Evolutionary conservation across 495 filamentous ascomycete species (phyloP), one percentile per base, ranked within the genome.

Genomic region (Patellaria atrata): DNA sequence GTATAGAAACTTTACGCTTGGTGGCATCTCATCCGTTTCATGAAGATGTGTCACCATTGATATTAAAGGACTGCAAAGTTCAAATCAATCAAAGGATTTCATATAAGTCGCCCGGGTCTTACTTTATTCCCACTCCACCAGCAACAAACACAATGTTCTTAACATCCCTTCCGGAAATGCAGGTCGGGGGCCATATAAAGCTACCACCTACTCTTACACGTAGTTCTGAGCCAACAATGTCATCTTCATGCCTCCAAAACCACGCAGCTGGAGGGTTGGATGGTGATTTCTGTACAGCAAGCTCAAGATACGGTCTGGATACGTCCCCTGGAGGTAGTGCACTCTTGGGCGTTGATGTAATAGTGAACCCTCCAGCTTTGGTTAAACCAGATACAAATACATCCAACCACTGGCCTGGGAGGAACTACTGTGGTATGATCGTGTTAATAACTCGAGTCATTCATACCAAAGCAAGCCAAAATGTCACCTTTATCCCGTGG

Each of bases 331-430:
- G 5, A 3, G 45, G 32, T 6, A 28, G 11, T 2, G 58, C 55
- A 12, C 51, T 41, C 14, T 19, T 13, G 3, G 82, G 82, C 0
- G 79, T 57, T 2, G 81, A 87, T n/a, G 80, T 82, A 34, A 91
- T 80, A 31, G 80, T 89, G 61, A 87, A 93, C 4, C 82, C 83
- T 5, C 82, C 83, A 2, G 82, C 75, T 53, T 74, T 69, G 29
- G 66, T 40, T 28, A 79, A 59, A 18, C 57, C 56, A 0, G 82
- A 79, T 30, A 79, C 64, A 47, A 81, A 71, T 4, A 86, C 73
- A 51, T 94, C 86, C 34, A 94, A 65, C 84, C 84, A 94, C 65
- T 94, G 86, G 22, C 86, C 86, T 1, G 86, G 77, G 18, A 76
- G 60, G 55, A 87, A 89, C 70, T 74, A 33, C 3, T 31, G 35